Percentiles rank a stretch among this genome's conserved stretches.
phyloP scores from a whole-genome alignment of 73 alveolate species.

The Paramecium octaurelia region DNA sequence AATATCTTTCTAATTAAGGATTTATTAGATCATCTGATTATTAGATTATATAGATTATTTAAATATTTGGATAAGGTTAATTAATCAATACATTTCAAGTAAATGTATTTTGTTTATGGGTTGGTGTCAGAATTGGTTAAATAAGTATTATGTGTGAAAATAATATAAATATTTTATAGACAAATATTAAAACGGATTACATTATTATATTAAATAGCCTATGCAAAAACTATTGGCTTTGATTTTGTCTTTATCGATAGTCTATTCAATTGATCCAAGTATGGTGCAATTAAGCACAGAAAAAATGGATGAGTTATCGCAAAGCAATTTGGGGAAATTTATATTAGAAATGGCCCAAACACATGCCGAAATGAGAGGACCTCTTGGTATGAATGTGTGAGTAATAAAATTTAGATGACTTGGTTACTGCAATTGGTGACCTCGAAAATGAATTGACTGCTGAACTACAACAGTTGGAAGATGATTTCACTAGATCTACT shows the following conservation, averaged over 20 bases:
- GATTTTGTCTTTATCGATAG: neutral
- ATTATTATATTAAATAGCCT: neutral
- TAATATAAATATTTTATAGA: neutral
- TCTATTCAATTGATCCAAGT: neutral
- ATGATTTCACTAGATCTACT: neutral
- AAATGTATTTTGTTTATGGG: neutral
- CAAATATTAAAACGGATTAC: neutral
- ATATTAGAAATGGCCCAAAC: constrained; percentile 17
- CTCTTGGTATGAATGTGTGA: neutral
- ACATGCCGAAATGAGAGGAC: constrained; percentile 37
- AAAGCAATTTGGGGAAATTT: constrained; percentile 25
- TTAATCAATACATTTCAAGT: too few species aligned
- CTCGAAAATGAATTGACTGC: neutral
- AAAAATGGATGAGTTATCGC: constrained; percentile 1
- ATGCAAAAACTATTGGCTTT: neutral
- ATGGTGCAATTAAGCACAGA: neutral
- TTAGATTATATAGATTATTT: too few species aligned
- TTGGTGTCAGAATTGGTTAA: neutral
- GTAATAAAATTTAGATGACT: neutral
- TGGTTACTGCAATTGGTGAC: neutral
- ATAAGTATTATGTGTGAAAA: neutral
- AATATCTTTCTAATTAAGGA: too few species aligned
- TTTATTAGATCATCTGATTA: too few species aligned
- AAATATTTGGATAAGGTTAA: too few species aligned
- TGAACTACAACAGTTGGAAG: neutral